phyloP scores from a whole-genome alignment of 108 stramenopile species.

The Chaetoceros muelleri region DNA sequence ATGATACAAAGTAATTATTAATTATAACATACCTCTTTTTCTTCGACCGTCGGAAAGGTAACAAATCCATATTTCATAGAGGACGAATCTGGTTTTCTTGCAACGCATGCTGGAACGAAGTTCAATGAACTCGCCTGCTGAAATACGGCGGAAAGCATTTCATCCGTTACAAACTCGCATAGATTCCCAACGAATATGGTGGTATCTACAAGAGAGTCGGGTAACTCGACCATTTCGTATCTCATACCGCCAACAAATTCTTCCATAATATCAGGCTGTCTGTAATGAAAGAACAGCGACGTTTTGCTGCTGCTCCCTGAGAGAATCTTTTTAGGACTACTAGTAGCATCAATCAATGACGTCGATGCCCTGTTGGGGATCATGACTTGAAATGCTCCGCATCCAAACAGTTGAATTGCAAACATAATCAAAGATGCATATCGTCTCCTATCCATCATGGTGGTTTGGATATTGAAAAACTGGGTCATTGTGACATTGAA shows the following conservation, averaged over 20 bases:
- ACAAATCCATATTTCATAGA: constrained; percentile 70
- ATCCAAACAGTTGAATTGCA: no score
- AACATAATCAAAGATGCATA: no score
- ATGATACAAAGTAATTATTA: not conserved
- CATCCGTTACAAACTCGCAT: constrained; percentile 67
- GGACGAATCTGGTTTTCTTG: constrained; percentile 47
- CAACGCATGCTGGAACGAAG: constrained; percentile 69
- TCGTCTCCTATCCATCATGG: no score
- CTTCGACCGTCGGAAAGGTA: constrained; percentile 51
- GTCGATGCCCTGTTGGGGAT: no score
- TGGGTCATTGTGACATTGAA: no score
- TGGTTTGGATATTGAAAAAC: no score
- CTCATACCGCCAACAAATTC: constrained; percentile 54
- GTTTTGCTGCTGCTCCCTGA: no score
- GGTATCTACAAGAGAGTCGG: constrained; percentile 68
- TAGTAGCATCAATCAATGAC: no score
- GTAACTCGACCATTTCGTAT: constrained; percentile 70
- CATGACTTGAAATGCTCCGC: no score
- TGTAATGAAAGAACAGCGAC: constrained; percentile 1
- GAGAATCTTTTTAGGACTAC: no score
- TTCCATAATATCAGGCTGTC: constrained; percentile 46
- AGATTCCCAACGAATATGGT: constrained; percentile 74
- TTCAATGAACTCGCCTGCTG: constrained; percentile 36
- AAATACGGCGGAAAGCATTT: constrained; percentile 55
- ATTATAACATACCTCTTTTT: constrained; percentile 64